phyloP scores from a whole-genome alignment of 352 stramenopile species.

The Phytophthora nicotianae region DNA sequence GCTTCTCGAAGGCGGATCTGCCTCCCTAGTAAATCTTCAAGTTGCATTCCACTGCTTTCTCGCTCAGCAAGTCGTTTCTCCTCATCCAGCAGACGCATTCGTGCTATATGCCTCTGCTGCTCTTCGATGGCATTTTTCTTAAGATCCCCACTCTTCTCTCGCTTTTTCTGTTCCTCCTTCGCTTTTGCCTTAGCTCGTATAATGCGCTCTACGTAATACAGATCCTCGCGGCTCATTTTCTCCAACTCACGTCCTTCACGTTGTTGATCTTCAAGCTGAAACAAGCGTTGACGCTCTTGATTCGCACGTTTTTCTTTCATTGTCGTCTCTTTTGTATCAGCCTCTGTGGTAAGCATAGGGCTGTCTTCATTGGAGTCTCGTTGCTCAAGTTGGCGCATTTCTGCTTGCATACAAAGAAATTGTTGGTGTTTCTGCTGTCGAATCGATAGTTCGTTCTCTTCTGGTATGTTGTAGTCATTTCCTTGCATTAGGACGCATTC shows the following conservation, averaged over 20 bases:
- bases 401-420: slow-evolving; percentile 32
- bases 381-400: slow-evolving; percentile 35
- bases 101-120: slow-evolving; percentile 52
- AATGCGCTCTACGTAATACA: slow-evolving; percentile 60
- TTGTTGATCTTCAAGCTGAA: slow-evolving; percentile 33
- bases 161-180: slow-evolving; percentile 23
- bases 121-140: slow-evolving; percentile 42
- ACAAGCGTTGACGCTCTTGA: slow-evolving; percentile 35
- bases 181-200: slow-evolving; percentile 40
- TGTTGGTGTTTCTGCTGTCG: slow-evolving; percentile 43
- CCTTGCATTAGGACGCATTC: slow-evolving; percentile 45
- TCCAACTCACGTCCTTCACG: slow-evolving; percentile 41
- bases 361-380: slow-evolving; percentile 1
- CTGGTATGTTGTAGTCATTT: slow-evolving; percentile 48
- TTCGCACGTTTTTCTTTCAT: slow-evolving; percentile 32
- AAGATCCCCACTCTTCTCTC: slow-evolving; percentile 8
- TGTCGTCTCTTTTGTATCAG: neutral
- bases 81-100: slow-evolving; percentile 46
- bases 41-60: slow-evolving; percentile 46
- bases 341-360: neutral
- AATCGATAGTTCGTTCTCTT: slow-evolving; percentile 31
- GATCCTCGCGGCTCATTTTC: slow-evolving; percentile 57
- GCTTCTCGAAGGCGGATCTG: slow-evolving; percentile 45
- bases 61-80: slow-evolving; percentile 39
- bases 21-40: slow-evolving; percentile 54